These are phyloP conservation scores for Echites panduratus DNA, from an alignment of 257 asterid species.

Conservation along the genomic window DNA sequence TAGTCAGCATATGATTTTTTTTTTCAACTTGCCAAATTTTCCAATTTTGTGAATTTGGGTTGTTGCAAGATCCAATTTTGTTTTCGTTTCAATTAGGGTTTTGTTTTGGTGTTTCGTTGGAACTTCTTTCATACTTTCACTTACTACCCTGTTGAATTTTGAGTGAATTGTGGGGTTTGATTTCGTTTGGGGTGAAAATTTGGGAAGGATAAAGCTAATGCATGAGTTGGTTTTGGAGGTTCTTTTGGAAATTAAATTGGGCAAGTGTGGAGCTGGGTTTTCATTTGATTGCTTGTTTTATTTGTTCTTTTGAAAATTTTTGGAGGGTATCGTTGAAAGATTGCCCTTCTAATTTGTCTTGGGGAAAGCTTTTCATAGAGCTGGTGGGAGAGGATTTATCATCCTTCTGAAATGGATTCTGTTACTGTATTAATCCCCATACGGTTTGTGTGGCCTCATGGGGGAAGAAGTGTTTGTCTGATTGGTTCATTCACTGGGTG, in stretches of 20 bases:
- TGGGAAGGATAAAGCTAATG: background rate
- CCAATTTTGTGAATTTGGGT: background rate
- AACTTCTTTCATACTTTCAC: background rate
- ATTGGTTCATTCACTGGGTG: slow-evolving; percentile 75
- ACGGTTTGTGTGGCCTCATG: slow-evolving; percentile 70
- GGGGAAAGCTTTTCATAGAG: slow-evolving; percentile 1
- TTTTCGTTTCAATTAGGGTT: slow-evolving; percentile 6
- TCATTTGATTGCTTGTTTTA: background rate
- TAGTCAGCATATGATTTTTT: background rate
- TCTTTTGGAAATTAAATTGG: background rate
- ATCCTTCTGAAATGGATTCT: slow-evolving; percentile 44
- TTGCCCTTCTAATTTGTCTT: background rate
- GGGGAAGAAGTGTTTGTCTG: slow-evolving; percentile 60
- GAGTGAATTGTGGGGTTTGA: background rate
- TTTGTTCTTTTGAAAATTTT: slow-evolving; percentile 6
- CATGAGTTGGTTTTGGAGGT: background rate
- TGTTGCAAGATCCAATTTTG: slow-evolving; percentile 1
- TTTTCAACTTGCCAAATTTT: background rate
- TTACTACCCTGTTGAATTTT: background rate
- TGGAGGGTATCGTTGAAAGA: background rate
- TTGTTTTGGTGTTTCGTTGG: background rate
- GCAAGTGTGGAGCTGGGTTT: background rate
- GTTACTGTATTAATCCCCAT: slow-evolving; percentile 56
- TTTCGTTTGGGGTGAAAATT: background rate
- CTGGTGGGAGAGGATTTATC: slow-evolving; percentile 20